Percentiles rank a stretch among this genome's conserved stretches.
Evolutionary conservation across 2,329 filamentous ascomycete genomes (phyloP).

Genomic region (Davidsoniella neocaledoniae): DNA sequence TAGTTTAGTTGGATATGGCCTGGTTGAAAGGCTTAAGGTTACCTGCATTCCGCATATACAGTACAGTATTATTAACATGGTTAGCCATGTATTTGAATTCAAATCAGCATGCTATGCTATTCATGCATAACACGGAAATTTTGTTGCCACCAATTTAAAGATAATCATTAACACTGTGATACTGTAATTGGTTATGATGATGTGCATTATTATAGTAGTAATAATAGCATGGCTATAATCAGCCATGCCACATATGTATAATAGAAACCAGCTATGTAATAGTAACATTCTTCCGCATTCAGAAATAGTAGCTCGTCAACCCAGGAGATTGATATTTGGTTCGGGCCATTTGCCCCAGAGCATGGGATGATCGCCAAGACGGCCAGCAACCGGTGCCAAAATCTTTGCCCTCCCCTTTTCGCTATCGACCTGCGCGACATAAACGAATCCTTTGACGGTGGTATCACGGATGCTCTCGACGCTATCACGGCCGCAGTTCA

Average conservation of each 20-base stretch:
- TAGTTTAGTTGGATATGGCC: background rate
- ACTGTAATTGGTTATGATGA: no score
- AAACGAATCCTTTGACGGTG: slow-evolving; percentile 81
- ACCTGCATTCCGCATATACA: background rate
- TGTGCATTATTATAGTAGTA: no score
- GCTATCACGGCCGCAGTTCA: slow-evolving; percentile 52
- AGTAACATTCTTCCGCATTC: background rate
- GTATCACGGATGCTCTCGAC: slow-evolving; percentile 61
- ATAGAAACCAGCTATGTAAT: no score
- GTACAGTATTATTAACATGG: background rate
- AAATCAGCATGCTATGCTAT: no score
- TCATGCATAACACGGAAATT: no score
- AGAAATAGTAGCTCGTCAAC: slow-evolving; percentile 18
- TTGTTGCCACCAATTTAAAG: no score
- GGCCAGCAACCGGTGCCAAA: slow-evolving; percentile 66
- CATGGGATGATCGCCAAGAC: slow-evolving; percentile 62
- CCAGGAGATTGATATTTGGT: slow-evolving; percentile 60
- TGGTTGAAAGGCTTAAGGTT: background rate
- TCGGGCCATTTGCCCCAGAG: slow-evolving; percentile 81
- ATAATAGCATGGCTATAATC: no score
- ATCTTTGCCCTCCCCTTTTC: slow-evolving; percentile 66
- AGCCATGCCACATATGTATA: no score
- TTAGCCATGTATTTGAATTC: background rate
- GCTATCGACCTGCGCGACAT: slow-evolving; percentile 81
- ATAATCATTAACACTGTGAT: no score